Evolutionary conservation across 352 stramenopile genomes (phyloP).

Genomic region (Phytophthora melonis): DNA sequence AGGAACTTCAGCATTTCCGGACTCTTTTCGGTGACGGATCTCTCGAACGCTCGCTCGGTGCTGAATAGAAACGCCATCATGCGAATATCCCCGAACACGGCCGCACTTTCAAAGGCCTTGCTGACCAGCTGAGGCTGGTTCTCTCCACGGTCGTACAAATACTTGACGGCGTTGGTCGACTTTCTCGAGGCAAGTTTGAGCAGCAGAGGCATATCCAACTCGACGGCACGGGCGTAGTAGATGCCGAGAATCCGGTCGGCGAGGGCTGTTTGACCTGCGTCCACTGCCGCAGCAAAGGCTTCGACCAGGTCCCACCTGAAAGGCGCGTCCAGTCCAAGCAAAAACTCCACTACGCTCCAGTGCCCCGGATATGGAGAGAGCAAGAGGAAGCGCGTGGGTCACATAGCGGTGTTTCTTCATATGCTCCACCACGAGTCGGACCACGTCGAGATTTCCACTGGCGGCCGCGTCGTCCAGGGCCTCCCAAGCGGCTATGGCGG

Average conservation of each 20-base stretch:
- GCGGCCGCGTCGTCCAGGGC: neutral
- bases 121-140: neutral
- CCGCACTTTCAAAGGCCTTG: neutral
- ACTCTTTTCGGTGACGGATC: neutral
- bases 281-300: neutral
- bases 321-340: neutral
- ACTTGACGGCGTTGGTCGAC: neutral
- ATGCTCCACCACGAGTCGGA: neutral
- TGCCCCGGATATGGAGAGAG: neutral
- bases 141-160: neutral
- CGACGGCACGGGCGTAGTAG: neutral
- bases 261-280: neutral
- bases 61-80: neutral
- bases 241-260: neutral
- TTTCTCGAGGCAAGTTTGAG: neutral
- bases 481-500: neutral
- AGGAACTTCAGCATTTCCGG: neutral
- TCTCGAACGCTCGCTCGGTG: neutral
- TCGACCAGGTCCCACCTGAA: neutral
- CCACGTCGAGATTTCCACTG: neutral
- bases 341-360: neutral
- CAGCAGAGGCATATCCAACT: neutral
- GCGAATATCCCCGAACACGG: neutral
- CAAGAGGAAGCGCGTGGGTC: neutral
- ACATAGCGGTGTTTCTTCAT: neutral